A percentile compares a stretch with the other conserved stretches of the same genome.
These are phyloP conservation scores for Mycena metata DNA, from an alignment of 768 basidiomycete genomes.

Conservation along the genomic window DNA sequence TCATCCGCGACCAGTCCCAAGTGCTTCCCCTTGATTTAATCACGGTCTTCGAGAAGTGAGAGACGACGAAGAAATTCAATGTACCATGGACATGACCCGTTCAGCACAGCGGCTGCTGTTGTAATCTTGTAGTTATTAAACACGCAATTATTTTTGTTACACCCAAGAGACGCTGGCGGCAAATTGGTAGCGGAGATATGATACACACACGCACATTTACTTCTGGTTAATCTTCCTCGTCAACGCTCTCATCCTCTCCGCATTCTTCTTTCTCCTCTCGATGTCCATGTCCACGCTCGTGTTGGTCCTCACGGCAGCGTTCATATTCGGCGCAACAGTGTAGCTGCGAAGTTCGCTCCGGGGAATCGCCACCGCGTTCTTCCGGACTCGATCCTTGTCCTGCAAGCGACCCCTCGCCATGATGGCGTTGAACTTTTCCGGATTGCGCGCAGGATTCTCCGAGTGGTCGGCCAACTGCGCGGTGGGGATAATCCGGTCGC, in stretches of 20 bases:
- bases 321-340: conserved; percentile 79
- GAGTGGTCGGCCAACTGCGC: conserved; percentile 57
- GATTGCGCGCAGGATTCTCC: conserved; percentile 48
- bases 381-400: conserved; percentile 78
- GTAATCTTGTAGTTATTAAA: background rate
- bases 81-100: background rate
- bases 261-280: conserved; percentile 79
- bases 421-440: conserved; percentile 77
- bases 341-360: conserved; percentile 82
- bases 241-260: conserved; percentile 77
- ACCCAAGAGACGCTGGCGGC: conserved; percentile 18
- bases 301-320: conserved; percentile 65
- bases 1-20: background rate
- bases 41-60: conserved; percentile 12
- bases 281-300: conserved; percentile 80
- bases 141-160: conserved; percentile 8
- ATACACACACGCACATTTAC: conserved; percentile 12
- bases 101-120: no score
- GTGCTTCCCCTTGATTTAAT: conserved; percentile 16
- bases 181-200: background rate
- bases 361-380: conserved; percentile 89
- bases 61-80: background rate
- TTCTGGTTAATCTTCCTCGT: conserved; percentile 61
- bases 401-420: conserved; percentile 74
- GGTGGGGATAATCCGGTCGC: conserved; percentile 77